These are phyloP conservation scores for Zygotorulaspora mrakii DNA, from an alignment of 1,139 yeast genomes.

Conservation along the genomic window DNA sequence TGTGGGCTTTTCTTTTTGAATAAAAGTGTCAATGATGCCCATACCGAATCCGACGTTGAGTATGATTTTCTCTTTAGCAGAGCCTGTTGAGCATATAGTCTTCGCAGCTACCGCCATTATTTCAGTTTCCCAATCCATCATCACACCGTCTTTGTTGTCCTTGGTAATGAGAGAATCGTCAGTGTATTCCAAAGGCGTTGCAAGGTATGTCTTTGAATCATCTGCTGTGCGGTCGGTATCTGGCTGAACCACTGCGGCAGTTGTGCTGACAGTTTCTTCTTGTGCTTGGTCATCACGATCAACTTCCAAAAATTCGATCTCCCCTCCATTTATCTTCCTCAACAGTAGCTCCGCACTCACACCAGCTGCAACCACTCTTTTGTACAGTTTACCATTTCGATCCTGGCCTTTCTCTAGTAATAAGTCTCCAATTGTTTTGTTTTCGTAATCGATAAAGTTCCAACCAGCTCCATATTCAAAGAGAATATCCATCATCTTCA, in stretches of 20 bases:
- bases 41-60: conserved; percentile 92
- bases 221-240: conserved; percentile 54
- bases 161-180: conserved; percentile 71
- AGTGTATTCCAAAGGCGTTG: conserved; percentile 64
- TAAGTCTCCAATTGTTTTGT: conserved; percentile 76
- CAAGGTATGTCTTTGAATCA: conserved; percentile 61
- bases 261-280: conserved; percentile 10
- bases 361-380: conserved; percentile 75
- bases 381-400: conserved; percentile 39
- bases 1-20: conserved; percentile 57
- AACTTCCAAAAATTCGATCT: conserved; percentile 45
- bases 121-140: conserved; percentile 95
- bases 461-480: conserved; percentile 91
- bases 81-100: conserved; percentile 46
- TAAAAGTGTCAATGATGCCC: conserved; percentile 87
- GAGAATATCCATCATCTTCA: conserved; percentile 56
- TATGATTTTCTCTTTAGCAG: conserved; percentile 45
- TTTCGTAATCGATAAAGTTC: conserved; percentile 64
- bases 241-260: conserved; percentile 24
- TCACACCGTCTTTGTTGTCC: conserved; percentile 79
- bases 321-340: conserved; percentile 64
- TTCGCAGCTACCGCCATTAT: conserved; percentile 80
- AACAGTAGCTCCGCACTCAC: conserved; percentile 82
- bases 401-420: conserved; percentile 49
- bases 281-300: conserved; percentile 20